Base-by-base conservation (phyloP, 2,329 filamentous ascomycete species). In the Pleurostoma richardsiae region DNA sequence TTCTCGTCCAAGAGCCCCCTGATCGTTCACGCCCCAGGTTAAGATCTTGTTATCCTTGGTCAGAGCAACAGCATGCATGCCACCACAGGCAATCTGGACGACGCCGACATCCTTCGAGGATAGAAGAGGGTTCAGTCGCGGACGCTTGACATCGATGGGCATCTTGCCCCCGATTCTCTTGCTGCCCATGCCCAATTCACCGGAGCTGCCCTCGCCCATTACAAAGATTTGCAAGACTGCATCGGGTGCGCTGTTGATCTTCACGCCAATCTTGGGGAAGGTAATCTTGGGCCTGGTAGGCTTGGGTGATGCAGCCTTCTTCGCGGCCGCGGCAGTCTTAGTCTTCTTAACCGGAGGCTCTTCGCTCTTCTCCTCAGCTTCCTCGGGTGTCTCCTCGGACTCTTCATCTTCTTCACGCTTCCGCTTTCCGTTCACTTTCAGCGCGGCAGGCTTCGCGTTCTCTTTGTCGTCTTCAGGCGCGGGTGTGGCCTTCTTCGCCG, bases 21-120 rank as follows among this genome's bases (percentile, higher is more conserved):
- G 83, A 60, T 95, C 89, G 61, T 94, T 94, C 56, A 94, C 88
- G 45, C 89, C 89, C 89, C 89, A 95, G 29, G 87, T 90, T 45
- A 90, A 70, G 55, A 95, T 86, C 68, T 83, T 84, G 72, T 90
- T 89, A 64, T 92, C 85, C 55, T 83, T 78, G 43, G 89, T 92
- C 44, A 94, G 70, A 3, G 85, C 88, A 52, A 86, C 73, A 44
- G 77, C 83, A 67, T 95, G 89, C 88, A 95, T 92, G 47, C 88
- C 88, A 50, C 89, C 89, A 50, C 85, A 83, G 43, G 86, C 83
- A 48, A 95, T 67, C 64, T 88, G 82, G 3, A 94, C 87, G 33
- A 94, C 81, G 41, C 82, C 80, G 45, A 83, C 76, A 36, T 70
- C 69, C 50, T 76, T 70, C 3, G 76, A 69, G 29, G 70, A 66